Evolutionary conservation across 768 basidiomycete species (phyloP), one percentile per base, ranked within the genome.

Genomic region (Lactifluus rugatus): DNA sequence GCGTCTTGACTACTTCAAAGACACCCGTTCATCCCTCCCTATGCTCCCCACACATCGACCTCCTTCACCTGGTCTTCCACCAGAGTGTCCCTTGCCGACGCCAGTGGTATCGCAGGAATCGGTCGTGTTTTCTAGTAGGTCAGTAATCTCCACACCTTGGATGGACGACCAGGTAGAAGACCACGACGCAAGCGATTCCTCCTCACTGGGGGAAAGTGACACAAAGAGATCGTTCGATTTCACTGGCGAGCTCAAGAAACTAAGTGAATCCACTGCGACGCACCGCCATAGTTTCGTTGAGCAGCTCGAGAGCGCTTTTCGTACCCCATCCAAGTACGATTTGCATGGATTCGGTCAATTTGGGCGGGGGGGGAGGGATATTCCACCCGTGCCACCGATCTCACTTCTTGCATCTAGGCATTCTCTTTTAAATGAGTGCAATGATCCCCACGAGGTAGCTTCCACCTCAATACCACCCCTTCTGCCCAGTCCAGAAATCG

Each of bases 201-300:
- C 75, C 0, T 56, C 54, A 36, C 28, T 56, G 17, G 82, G 81
- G 14, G 82, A 83, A 54, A 80, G 80, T 52, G 81, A 85, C 61
- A 90, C 88, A 0, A 88, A 84, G 72, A 85, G 79, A 64, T 86
- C 83, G 1, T 92, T 91, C 60, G 89, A 92, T 65, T 92, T 91
- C 66, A 92, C 89, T 0, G 86, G 84, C 39, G 89, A 90, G 68
- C 70, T 91, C 52, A 72, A 78, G 69, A 82, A 74, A 64, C 74
- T 91, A 49, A 83, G 85, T 53, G 83, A 87, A 63, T 83, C 81
- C 6, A 84, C 85, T 34, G 86, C 66, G 1, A 83, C 82, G 1
- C 82, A 88, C 65, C 73, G 87, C 10, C 74, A 70, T 13, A 90
- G 88, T 69, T 92, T 92, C 66, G 84, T 91, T 3, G 87, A 89